Base-by-base conservation (phyloP, 257 asterid species). In the Linderniella brevidens region DNA sequence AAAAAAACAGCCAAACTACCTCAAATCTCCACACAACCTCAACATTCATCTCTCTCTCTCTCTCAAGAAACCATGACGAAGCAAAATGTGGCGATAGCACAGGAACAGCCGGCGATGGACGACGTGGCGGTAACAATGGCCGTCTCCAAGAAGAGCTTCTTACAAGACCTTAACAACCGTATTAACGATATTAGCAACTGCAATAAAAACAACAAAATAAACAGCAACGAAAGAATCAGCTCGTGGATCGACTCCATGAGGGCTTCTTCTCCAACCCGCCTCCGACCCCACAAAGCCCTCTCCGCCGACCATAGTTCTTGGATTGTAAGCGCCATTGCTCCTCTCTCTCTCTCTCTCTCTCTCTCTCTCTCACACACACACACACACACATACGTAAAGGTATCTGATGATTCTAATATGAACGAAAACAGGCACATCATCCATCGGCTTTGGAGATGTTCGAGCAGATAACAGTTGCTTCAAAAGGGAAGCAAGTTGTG, bases 371-470 rank as follows among this genome's bases (percentile, higher is more conserved):
- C 11, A 44, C 17, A n/a, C 15, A 15, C 15, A 10, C 18, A 4
- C 35, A 16, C 4, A 9, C 35, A 17, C 19, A 11, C 11, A 3
- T 11, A 8, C 13, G 37, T 37, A 56, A 39, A 58, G 47, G 36
- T 48, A 19, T 46, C 35, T 56, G 54, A n/a, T 42, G 48, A 18
- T 40, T 35, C n/a, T n/a, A n/a, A n/a, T 48, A 39, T 11, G 35
- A 56, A 39, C n/a, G 58, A 57, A 52, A 53, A 65, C 85, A 86
- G 94, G 53, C 63, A 18, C 77, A 60, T 13, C 93, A 77, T 54
- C 96, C 94, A 11, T 82, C 95, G 12, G 97, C 97, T 11, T 58
- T 87, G 0, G 88, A 80, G 40, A 64, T 73, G 93, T 82, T 87
- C 52, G 93, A 78, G 60, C 70, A 83, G 52, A 87, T 87, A 41